Conservation (phyloP, 2,329 filamentous ascomycete species). For the Phyllosticta citribraziliensis region DNA sequence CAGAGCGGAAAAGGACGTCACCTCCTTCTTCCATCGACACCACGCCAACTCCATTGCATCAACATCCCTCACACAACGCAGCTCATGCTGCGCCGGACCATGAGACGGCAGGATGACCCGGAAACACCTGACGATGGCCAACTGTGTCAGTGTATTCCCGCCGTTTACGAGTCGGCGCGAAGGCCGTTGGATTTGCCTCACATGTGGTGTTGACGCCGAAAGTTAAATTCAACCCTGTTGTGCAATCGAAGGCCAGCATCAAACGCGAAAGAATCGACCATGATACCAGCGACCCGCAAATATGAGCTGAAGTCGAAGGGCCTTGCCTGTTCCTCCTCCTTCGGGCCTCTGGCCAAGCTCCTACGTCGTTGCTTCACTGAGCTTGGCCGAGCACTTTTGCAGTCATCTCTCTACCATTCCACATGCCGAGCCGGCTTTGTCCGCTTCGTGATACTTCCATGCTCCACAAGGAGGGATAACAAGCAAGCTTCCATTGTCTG, state of each 20-base stretch:
- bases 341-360: not conserved
- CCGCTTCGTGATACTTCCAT: not conserved
- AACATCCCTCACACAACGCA: not conserved
- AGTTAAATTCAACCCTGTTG: not conserved
- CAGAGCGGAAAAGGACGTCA: not conserved
- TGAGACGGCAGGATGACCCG: not conserved
- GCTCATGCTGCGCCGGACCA: not conserved
- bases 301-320: not conserved
- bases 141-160: not conserved
- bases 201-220: not conserved
- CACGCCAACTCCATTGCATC: not conserved
- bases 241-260: not conserved
- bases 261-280: not conserved
- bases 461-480: not conserved
- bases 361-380: not conserved
- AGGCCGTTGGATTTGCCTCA: not conserved
- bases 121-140: not conserved
- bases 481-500: not conserved
- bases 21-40: not conserved
- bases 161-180: not conserved
- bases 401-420: not conserved
- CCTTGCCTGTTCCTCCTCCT: not conserved
- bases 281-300: not conserved
- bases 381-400: not conserved
- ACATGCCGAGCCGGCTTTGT: not conserved